Conservation (phyloP, 441 rosid species). For the Gossypium laxum region DNA sequence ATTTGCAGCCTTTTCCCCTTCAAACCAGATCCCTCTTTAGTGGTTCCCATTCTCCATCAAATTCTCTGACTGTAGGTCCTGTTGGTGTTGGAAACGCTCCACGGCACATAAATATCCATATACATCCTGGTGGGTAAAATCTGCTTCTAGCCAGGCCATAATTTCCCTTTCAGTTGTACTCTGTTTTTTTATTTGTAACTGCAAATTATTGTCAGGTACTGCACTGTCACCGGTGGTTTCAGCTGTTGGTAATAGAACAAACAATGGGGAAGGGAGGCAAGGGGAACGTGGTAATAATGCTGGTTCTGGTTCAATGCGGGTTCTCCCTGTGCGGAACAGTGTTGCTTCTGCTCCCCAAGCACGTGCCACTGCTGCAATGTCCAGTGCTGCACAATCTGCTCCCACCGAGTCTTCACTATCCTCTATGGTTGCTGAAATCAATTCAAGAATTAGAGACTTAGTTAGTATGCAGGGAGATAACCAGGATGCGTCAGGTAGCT, state of each 20-base stretch:
- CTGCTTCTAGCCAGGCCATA: not conserved
- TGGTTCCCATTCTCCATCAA: slow-evolving; percentile 42
- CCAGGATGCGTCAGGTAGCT: slow-evolving; percentile 44
- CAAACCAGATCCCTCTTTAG: slow-evolving; percentile 69
- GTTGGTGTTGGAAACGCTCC: slow-evolving; percentile 61
- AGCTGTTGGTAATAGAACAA: slow-evolving; percentile 41
- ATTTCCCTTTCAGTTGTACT: not conserved
- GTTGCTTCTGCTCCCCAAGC: slow-evolving; percentile 41
- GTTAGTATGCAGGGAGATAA: slow-evolving; percentile 39
- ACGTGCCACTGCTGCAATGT: slow-evolving; percentile 26
- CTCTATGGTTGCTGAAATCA: slow-evolving; percentile 32
- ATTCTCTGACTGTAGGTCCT: slow-evolving; percentile 34
- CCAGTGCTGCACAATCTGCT: slow-evolving; percentile 37
- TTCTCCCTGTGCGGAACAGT: slow-evolving; percentile 39
- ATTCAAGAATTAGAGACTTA: slow-evolving; percentile 37
- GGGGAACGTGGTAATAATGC: slow-evolving; percentile 35
- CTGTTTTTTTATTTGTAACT: not conserved
- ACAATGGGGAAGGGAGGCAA: slow-evolving; percentile 41
- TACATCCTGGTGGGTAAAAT: slow-evolving; percentile 75
- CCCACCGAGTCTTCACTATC: slow-evolving; percentile 29
- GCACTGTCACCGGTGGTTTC: slow-evolving; percentile 47
- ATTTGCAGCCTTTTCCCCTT: slow-evolving; percentile 75
- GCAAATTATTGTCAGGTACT: slow-evolving; percentile 33
- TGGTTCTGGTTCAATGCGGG: slow-evolving; percentile 32
- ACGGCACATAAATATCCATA: slow-evolving; percentile 81